These are phyloP conservation scores for Colletotrichum higginsianum DNA, from an alignment of 2,329 filamentous ascomycete species.

Conservation along the genomic window DNA sequence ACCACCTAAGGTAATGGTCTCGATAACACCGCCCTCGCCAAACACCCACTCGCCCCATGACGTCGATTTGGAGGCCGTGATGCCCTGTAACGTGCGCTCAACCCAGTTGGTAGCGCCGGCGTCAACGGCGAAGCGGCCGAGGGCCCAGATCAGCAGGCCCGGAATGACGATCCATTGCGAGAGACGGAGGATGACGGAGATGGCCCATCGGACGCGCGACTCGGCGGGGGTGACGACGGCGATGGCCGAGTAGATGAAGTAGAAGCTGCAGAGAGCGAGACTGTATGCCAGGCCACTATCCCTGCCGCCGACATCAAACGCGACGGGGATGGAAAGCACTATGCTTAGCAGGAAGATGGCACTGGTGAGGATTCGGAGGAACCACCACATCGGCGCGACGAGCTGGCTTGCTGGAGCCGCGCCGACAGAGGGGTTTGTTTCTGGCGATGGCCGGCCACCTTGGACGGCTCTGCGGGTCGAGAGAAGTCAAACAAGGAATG, in stretches of 20 bases:
- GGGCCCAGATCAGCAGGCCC: slow-evolving; percentile 90
- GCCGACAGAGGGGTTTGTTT: slow-evolving; percentile 40
- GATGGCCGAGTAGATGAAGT: slow-evolving; percentile 87
- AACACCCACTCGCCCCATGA: slow-evolving; percentile 88
- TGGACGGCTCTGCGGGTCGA: slow-evolving; percentile 22
- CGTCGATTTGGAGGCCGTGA: slow-evolving; percentile 73
- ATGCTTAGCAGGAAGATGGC: slow-evolving; percentile 91
- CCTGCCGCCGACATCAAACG: slow-evolving; percentile 97
- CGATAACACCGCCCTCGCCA: slow-evolving; percentile 85
- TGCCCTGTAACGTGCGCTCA: slow-evolving; percentile 80
- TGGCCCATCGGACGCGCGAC: slow-evolving; percentile 80
- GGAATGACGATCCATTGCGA: slow-evolving; percentile 92
- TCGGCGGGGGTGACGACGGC: slow-evolving; percentile 85
- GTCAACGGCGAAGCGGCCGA: slow-evolving; percentile 96
- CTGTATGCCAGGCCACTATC: slow-evolving; percentile 96
- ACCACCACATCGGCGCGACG: slow-evolving; percentile 79
- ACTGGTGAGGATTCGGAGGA: slow-evolving; percentile 85
- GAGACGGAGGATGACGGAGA: slow-evolving; percentile 78
- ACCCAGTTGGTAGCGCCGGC: slow-evolving; percentile 85
- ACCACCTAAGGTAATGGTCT: slow-evolving; percentile 83
- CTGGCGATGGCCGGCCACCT: slow-evolving; percentile 29
- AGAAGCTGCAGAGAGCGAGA: slow-evolving; percentile 89
- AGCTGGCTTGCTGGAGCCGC: slow-evolving; percentile 45
- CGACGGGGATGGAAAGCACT: slow-evolving; percentile 94
- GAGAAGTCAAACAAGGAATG: slow-evolving; percentile 9